Evolutionary conservation across 495 filamentous ascomycete species (phyloP), one percentile per base, ranked within the genome.

Genomic region (Echria macrotheca): DNA sequence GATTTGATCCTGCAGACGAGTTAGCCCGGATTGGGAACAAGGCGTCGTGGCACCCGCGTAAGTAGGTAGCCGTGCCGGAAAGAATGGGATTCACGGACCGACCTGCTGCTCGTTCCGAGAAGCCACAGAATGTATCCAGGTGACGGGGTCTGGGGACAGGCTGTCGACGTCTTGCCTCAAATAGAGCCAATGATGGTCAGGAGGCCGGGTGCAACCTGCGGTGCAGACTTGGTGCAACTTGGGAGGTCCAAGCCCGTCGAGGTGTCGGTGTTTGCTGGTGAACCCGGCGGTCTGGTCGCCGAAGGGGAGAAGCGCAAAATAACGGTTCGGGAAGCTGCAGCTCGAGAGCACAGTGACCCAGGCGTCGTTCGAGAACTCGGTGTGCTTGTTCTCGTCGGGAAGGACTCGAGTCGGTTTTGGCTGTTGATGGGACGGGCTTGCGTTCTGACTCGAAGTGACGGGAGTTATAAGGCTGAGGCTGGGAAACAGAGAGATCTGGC

Each of bases 81-180:
- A 44, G 31, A 17, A 26, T 19, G 44, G 24, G 22, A 15, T 48
- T 24, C 22, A 41, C 37, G 24, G 17, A 44, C 18, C 24, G 23
- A 40, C 52, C 43, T 56, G 43, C 17, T 55, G 45, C 41, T 40
- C 32, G 41, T 50, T 44, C 53, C 52, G 47, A 50, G 47, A 44
- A 44, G 45, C 28, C 47, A 56, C 54, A 52, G 47, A 52, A 56
- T 17, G 26, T 51, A 58, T 53, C 62, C 62, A 46, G 52, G 49
- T 44, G 51, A 43, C 57, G 43, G 62, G 62, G 50, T 55, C 29
- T 36, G 50, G 50, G 59, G 62, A 53, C 47, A 37, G 25, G 39
- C 6, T 21, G 33, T 50, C 35, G 45, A 39, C 21, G 45, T 17
- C 33, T 43, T 58, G 52, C 56, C 56, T 64, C 56, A 61, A 49